Conservation (phyloP, 2,329 filamentous ascomycete species). For the Monosporascus sp. region DNA sequence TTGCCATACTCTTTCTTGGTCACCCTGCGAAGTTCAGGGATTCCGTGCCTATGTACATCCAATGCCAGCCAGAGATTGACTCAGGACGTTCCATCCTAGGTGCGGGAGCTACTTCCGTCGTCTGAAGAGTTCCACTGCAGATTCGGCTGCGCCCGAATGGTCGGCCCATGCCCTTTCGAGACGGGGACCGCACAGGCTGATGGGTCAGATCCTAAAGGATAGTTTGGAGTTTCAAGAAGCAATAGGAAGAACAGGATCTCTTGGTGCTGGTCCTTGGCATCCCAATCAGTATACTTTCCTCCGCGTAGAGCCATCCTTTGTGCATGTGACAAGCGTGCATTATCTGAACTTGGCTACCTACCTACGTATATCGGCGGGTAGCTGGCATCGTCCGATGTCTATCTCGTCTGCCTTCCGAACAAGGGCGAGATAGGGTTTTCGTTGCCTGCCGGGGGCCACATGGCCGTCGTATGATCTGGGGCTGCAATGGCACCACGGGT, state of each 20-base stretch:
- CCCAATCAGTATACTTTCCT: not conserved
- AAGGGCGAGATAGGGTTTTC: not conserved
- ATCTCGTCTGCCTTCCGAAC: not conserved
- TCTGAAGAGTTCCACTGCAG: not conserved
- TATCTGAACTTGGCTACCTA: not conserved
- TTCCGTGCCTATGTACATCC: constrained; percentile 3
- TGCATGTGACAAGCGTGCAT: not conserved
- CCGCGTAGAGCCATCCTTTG: not conserved
- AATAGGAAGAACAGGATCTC: not conserved
- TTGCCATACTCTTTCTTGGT: too few species aligned
- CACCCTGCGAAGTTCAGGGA: too few species aligned
- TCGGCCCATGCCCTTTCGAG: not conserved
- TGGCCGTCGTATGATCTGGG: not conserved
- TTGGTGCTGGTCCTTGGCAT: not conserved
- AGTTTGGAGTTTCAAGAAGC: not conserved
- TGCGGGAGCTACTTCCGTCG: not conserved
- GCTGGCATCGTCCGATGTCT: not conserved
- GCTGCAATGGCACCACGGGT: not conserved
- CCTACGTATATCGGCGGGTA: not conserved
- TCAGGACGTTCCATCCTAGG: too few species aligned
- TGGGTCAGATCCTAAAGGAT: not conserved
- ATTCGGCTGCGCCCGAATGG: not conserved
- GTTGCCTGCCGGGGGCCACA: not conserved
- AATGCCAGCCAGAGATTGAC: constrained; percentile 3
- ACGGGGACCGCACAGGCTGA: not conserved